A percentile compares a stretch with the other conserved stretches of the same genome.
Conservation (phyloP, 1,284 basidiomycete species). For the Austropuccinia psidii region DNA sequence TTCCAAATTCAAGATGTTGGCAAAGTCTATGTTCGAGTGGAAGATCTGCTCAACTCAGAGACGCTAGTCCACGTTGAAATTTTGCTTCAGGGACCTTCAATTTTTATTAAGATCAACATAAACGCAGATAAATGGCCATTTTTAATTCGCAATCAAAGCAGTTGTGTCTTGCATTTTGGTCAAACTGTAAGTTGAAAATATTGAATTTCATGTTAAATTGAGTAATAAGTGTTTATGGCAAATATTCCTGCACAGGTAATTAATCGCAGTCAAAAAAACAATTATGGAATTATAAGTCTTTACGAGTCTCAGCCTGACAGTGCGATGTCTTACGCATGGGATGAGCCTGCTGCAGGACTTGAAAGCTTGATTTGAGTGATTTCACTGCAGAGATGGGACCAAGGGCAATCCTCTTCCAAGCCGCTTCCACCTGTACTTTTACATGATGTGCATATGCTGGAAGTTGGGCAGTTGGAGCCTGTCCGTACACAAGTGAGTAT, state of each 20-base stretch:
- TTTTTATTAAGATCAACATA: constrained; percentile 35
- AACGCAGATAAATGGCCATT: constrained; percentile 32
- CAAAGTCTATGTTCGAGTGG: constrained; percentile 35
- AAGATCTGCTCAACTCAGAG: constrained; percentile 4
- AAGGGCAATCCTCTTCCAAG: constrained; percentile 51
- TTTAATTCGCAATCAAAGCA: constrained; percentile 35
- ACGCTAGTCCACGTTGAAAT: constrained; percentile 33
- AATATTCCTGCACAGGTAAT: too few species aligned
- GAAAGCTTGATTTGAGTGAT: constrained; percentile 33
- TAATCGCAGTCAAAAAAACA: constrained; percentile 7
- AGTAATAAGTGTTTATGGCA: too few species aligned
- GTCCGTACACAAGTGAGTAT: constrained; percentile 60
- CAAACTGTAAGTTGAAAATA: constrained; percentile 34
- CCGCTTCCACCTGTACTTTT: constrained; percentile 7
- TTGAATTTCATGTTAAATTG: too few species aligned
- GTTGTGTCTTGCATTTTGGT: constrained; percentile 29
- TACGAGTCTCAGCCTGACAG: constrained; percentile 29
- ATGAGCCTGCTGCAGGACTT: constrained; percentile 33
- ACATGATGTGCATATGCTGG: constrained; percentile 80
- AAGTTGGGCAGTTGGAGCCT: constrained; percentile 86
- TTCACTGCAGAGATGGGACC: not conserved
- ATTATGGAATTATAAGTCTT: constrained; percentile 1
- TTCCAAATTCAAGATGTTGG: constrained; percentile 37
- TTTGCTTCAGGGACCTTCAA: constrained; percentile 31
- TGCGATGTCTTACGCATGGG: constrained; percentile 33